phyloP scores from a whole-genome alignment of 495 filamentous ascomycete genomes.

The Penicillium herquei region DNA sequence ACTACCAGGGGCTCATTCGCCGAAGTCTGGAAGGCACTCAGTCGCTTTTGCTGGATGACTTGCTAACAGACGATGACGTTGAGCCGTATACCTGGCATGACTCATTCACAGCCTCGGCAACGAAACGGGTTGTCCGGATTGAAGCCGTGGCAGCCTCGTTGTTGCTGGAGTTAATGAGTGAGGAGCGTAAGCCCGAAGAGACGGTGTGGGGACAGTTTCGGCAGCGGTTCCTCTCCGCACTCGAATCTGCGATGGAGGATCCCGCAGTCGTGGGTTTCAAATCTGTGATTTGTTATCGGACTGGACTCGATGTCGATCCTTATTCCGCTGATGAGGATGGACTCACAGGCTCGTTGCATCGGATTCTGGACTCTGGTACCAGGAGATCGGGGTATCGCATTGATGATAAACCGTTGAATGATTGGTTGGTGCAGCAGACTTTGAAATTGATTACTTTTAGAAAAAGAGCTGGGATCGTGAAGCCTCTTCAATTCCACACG shows the following conservation, averaged over 20 bases:
- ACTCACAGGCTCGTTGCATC: slow-evolving; percentile 32
- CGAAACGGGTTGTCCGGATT: slow-evolving; percentile 80
- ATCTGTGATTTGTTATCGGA: slow-evolving; percentile 80
- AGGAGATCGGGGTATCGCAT: slow-evolving; percentile 48
- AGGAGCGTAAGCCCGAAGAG: slow-evolving; percentile 20
- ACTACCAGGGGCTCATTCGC: slow-evolving; percentile 57
- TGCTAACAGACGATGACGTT: slow-evolving; percentile 58
- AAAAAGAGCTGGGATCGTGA: slow-evolving; percentile 38
- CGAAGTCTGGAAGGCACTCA: slow-evolving; percentile 74
- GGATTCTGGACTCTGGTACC: slow-evolving; percentile 23
- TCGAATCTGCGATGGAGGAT: slow-evolving; percentile 57
- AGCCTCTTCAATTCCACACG: slow-evolving; percentile 85
- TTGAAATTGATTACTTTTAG: slow-evolving; percentile 29
- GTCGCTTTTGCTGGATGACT: slow-evolving; percentile 76
- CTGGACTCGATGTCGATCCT: slow-evolving; percentile 57
- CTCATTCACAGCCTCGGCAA: slow-evolving; percentile 57
- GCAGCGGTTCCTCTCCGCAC: slow-evolving; percentile 43
- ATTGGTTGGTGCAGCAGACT: slow-evolving; percentile 59
- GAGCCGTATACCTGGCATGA: slow-evolving; percentile 70
- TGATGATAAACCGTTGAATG: slow-evolving; percentile 61
- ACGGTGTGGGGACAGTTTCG: slow-evolving; percentile 41
- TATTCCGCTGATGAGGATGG: slow-evolving; percentile 27
- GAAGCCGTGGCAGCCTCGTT: slow-evolving; percentile 71
- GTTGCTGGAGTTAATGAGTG: slow-evolving; percentile 45
- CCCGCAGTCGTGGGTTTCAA: slow-evolving; percentile 80